Conservation (phyloP, 192 early-diverging fungal genomes). For the Podila clonocystis region DNA sequence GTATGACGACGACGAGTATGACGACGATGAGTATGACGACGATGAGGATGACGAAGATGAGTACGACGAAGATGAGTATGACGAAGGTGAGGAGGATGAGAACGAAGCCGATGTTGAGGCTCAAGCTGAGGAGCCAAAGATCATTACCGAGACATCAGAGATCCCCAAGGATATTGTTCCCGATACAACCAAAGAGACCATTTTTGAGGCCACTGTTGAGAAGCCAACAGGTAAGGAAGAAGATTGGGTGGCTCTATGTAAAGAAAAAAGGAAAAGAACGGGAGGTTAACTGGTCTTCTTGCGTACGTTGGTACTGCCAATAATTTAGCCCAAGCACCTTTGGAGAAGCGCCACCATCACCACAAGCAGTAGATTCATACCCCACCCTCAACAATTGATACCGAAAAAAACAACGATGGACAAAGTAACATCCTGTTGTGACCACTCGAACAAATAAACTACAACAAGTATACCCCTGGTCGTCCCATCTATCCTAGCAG, state of each 20-base stretch:
- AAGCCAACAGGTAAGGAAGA: too few relatives aligned
- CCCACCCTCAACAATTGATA: neutral
- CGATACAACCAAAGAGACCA: neutral
- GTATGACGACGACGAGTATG: neutral
- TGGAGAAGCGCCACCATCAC: constrained; percentile 20
- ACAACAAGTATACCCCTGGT: too few relatives aligned
- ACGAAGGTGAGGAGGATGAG: neutral
- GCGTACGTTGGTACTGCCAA: neutral
- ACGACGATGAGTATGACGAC: neutral
- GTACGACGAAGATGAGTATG: neutral
- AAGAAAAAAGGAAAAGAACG: neutral
- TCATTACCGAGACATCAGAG: neutral
- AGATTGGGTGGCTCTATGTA: too few relatives aligned
- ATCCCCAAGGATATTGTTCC: neutral
- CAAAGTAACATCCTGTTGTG: neutral
- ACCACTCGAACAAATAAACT: too few relatives aligned
- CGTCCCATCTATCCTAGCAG: too few relatives aligned
- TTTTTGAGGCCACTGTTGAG: neutral
- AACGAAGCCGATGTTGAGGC: neutral
- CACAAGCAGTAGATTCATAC: constrained; percentile 5
- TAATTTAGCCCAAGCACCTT: neutral
- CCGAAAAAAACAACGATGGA: too few relatives aligned
- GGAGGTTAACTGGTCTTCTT: neutral
- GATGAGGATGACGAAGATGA: neutral
- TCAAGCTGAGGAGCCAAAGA: neutral